Evolutionary conservation across 2,329 filamentous ascomycete species (phyloP).

Genomic region (Juglanconis juglandina): DNA sequence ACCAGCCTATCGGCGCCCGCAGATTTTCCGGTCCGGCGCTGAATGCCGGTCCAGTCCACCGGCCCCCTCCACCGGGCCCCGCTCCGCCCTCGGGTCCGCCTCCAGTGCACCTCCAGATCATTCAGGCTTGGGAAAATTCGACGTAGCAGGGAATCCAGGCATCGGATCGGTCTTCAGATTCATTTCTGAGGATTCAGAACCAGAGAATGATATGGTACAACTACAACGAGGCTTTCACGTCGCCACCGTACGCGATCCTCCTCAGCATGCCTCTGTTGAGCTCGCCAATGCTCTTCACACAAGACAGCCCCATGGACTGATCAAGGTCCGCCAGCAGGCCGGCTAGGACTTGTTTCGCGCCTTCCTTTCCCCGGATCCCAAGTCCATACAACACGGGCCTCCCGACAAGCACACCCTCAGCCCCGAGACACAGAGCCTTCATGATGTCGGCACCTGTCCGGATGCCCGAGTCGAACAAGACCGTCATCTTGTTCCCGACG

Average conservation of each 20-base stretch:
- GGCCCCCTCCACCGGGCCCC: too few species aligned
- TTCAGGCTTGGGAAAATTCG: too few species aligned
- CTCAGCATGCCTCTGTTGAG: conserved; percentile 33
- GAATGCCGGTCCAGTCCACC: background rate
- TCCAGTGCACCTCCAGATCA: too few species aligned
- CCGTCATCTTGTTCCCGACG: conserved; percentile 54
- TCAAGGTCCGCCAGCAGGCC: conserved; percentile 52
- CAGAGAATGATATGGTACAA: background rate
- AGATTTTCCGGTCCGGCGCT: background rate
- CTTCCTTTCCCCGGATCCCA: conserved; percentile 50
- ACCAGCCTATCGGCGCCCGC: background rate
- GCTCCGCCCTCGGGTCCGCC: too few species aligned
- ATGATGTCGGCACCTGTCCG: conserved; percentile 54
- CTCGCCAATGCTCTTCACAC: conserved; percentile 41
- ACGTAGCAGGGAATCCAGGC: too few species aligned
- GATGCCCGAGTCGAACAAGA: conserved; percentile 61
- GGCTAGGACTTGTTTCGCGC: conserved; percentile 49
- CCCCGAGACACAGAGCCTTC: conserved; percentile 54
- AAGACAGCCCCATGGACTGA: conserved; percentile 52
- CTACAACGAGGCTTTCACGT: conserved; percentile 21
- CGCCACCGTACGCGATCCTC: conserved; percentile 31
- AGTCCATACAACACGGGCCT: conserved; percentile 58
- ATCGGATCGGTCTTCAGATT: background rate
- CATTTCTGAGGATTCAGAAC: background rate
- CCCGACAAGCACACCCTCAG: conserved; percentile 55